These are phyloP conservation scores for Tanacetum coccineum DNA, from an alignment of 129 eudicot species.

Conservation along the genomic window DNA sequence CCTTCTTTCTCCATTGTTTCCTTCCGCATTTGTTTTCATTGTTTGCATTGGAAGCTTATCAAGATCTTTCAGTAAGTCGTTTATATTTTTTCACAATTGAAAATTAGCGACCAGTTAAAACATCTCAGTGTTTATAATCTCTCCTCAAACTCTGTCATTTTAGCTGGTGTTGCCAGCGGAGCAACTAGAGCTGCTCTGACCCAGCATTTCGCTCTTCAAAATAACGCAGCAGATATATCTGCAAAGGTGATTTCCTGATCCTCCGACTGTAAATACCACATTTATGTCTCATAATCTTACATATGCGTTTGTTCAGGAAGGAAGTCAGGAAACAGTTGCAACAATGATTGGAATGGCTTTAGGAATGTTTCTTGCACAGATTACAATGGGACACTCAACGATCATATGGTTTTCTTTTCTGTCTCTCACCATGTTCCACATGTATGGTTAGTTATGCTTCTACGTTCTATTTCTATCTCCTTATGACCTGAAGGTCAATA, in stretches of 20 bases:
- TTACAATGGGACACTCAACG: slow-evolving; percentile 67
- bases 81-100: not conserved
- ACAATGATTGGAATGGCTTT: slow-evolving; percentile 99
- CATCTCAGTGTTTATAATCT: slow-evolving; percentile 8
- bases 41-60: slow-evolving; percentile 98
- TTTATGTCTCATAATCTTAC: not conserved
- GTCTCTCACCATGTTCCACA: slow-evolving; percentile 88
- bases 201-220: slow-evolving; percentile 97
- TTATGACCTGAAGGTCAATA: not conserved
- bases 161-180: slow-evolving; percentile 99
- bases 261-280: not conserved
- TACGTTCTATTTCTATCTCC: slow-evolving; percentile 2
- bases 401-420: slow-evolving; percentile 91
- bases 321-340: slow-evolving; percentile 98
- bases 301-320: slow-evolving; percentile 51
- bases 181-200: slow-evolving; percentile 99
- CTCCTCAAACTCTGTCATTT: slow-evolving; percentile 28
- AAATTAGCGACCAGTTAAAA: slow-evolving; percentile 8
- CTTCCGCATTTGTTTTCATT: slow-evolving; percentile 83
- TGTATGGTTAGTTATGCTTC: slow-evolving; percentile 85
- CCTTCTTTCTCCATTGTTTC: slow-evolving; percentile 93
- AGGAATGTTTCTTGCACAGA: slow-evolving; percentile 92
- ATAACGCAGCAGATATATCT: slow-evolving; percentile 97
- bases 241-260: slow-evolving; percentile 64
- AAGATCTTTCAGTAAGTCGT: slow-evolving; percentile 93